Conservation (phyloP, 257 asterid species). For the Plantago elongata region DNA sequence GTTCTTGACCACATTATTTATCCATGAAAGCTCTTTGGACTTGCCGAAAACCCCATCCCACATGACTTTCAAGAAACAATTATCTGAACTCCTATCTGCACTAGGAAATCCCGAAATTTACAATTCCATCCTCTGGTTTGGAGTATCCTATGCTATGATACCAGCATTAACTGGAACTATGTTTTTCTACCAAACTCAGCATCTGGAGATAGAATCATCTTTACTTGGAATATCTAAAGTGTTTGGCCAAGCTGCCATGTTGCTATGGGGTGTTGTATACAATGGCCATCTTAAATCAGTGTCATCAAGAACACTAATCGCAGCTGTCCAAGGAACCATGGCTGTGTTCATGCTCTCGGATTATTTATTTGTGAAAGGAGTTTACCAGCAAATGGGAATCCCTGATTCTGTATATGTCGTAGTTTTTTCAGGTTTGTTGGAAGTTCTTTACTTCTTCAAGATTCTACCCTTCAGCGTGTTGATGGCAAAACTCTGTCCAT, state of each 20-base stretch:
- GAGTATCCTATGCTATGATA: slow-evolving; percentile 67
- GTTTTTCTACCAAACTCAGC: slow-evolving; percentile 93
- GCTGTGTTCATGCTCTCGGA: slow-evolving; percentile 67
- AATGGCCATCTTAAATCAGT: slow-evolving; percentile 56
- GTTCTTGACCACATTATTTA: slow-evolving; percentile 54
- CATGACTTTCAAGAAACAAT: slow-evolving; percentile 42
- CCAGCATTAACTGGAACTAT: slow-evolving; percentile 88
- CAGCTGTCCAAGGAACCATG: slow-evolving; percentile 64
- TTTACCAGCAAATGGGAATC: slow-evolving; percentile 56
- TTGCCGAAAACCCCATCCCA: slow-evolving; percentile 57
- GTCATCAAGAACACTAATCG: slow-evolving; percentile 62
- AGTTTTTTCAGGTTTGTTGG: slow-evolving; percentile 72
- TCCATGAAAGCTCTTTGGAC: slow-evolving; percentile 57
- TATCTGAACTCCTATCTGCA: slow-evolving; percentile 56
- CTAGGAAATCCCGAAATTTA: slow-evolving; percentile 60
- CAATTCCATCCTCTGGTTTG: slow-evolving; percentile 67
- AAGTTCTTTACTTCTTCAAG: slow-evolving; percentile 74
- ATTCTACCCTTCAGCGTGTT: slow-evolving; percentile 71
- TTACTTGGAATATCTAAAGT: slow-evolving; percentile 86
- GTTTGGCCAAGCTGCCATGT: slow-evolving; percentile 86
- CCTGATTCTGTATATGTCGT: slow-evolving; percentile 68
- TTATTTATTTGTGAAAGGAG: slow-evolving; percentile 67
- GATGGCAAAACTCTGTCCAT: slow-evolving; percentile 86
- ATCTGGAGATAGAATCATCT: slow-evolving; percentile 70
- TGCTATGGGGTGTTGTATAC: slow-evolving; percentile 74